Evolutionary conservation across 352 stramenopile species (phyloP).

Genomic region (Globisporangium perplexum): DNA sequence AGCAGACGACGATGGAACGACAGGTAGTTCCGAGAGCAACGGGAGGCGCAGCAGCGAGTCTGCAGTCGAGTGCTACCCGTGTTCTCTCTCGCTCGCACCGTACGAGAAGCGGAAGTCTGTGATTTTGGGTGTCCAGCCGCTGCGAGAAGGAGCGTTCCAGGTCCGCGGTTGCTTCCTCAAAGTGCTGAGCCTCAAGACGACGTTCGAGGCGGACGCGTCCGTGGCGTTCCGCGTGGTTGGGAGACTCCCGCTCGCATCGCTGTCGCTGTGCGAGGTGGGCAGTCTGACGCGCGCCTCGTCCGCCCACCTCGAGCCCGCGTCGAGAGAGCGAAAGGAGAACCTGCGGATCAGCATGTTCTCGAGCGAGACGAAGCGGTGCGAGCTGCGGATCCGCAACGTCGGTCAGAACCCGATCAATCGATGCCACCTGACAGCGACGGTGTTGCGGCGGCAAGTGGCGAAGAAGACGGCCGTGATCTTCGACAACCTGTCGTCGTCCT

Average conservation of each 20-base stretch:
- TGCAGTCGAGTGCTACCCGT: slow-evolving; percentile 54
- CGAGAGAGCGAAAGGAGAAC: slow-evolving; percentile 7
- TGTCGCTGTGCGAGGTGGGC: slow-evolving; percentile 43
- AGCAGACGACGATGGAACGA: neutral
- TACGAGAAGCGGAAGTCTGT: slow-evolving; percentile 52
- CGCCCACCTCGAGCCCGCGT: neutral
- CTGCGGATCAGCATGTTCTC: slow-evolving; percentile 56
- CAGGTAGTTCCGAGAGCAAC: neutral
- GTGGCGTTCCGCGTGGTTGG: slow-evolving; percentile 34
- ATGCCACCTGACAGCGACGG: slow-evolving; percentile 28
- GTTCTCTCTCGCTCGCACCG: slow-evolving; percentile 32
- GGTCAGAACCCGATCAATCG: slow-evolving; percentile 35
- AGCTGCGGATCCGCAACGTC: slow-evolving; percentile 45
- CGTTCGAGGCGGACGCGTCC: slow-evolving; percentile 25
- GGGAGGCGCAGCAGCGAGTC: slow-evolving; percentile 4
- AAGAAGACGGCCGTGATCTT: slow-evolving; percentile 37
- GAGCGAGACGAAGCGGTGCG: slow-evolving; percentile 54
- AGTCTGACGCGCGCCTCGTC: slow-evolving; percentile 16
- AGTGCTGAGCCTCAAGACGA: slow-evolving; percentile 54
- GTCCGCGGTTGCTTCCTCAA: slow-evolving; percentile 61
- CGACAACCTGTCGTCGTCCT: slow-evolving; percentile 24
- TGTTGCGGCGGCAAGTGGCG: slow-evolving; percentile 22
- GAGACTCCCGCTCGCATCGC: slow-evolving; percentile 34
- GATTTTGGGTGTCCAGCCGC: slow-evolving; percentile 38
- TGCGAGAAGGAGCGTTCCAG: slow-evolving; percentile 31